Base-by-base conservation (phyloP, 176 grass and related monocot species). In the Eleusine indica region DNA sequence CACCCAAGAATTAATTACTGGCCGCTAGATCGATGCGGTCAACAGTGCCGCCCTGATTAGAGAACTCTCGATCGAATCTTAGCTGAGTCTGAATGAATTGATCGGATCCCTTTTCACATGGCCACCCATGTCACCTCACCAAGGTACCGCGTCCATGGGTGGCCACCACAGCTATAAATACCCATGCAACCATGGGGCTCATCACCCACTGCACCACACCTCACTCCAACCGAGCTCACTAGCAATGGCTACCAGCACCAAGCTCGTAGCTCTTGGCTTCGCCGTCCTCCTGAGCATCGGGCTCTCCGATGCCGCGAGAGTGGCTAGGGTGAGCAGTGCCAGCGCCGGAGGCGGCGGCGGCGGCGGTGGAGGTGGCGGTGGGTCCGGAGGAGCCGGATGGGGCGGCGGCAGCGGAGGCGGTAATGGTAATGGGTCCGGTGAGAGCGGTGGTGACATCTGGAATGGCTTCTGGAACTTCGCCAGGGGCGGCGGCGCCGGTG, bases 211-310 rank as follows among this genome's bases (percentile, higher is more conserved):
- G 71, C 70, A 4, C 15, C 15, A 2, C 32, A 2, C 32, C 18
- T 58, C 80, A 47, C 80, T 73, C 68, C 64, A 74, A 82, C 54
- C 32, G 21, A 84, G 47, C 49, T 84, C 61, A 32, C 70, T 74
- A 21, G 54, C 77, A 35, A 91, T 91, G 89, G 64, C 85, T 80
- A 41, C 75, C 29, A 66, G 49, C 38, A 75, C 75, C 44, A 87
- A 87, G 74, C 80, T 80, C 60, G 74, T 80, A 35, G 80, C 80
- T 79, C 76, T 84, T 12, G 89, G 83, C 52, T 75, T 91, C 47
- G 48, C 65, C 17, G 80, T 87, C 22, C 75, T 87, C 65, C n/a
- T 87, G 42, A 76, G 80, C 80, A 74, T 87, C 4, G 89, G 80
- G 9, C 54, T 84, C 62, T 56, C 61, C 14, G 17, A 76, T 91